Evolutionary conservation across 306 rosid genomes (phyloP), one percentile per base, ranked within the genome.

Genomic region (Vigna nakashimae): DNA sequence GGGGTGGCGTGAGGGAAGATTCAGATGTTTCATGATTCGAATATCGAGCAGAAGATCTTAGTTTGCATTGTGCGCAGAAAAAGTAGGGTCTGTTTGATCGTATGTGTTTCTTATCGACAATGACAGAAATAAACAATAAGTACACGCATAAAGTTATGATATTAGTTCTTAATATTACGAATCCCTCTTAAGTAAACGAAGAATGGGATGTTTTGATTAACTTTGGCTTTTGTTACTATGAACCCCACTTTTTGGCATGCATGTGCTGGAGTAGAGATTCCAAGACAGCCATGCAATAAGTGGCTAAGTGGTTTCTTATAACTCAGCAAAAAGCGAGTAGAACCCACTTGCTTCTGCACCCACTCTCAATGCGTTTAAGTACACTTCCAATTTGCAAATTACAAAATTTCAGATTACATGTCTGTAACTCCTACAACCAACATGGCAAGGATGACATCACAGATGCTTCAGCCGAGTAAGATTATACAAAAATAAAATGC

Each of bases 11-110:
- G 17, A 26, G 40, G 18, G 40, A 4, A 8, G 32, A 62, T 62
- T 62, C 67, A 62, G 12, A 62, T 62, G 45, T 15, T 62, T 62
- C 22, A 62, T 62, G 67, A 63, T 32, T 63, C 48, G 17, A 34
- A 63, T 63, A 60, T 60, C 43, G 20, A 60, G 43, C 42, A 30
- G 16, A 60, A 60, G 67, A 60, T 60, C 62, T 56, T 28, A 59
- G 40, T 59, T 59, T 28, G 40, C 11, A 14, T 2, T 30, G 18
- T 59, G 43, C 43, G 42, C 43, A 28, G 42, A 13, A 60, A 59
- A 60, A 60, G 66, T 15, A 11, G 60, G 65, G 42, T 4, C 42
- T 0, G 16, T n/a, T 57, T 24, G 65, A 24, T 58, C 16, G 13
- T 24, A 55, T 18, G 6, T 51, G 34, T 24, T 24, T 4, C n/a